Evolutionary conservation across 148 eudicot genomes (phyloP).

Genomic region (Silene latifolia): DNA sequence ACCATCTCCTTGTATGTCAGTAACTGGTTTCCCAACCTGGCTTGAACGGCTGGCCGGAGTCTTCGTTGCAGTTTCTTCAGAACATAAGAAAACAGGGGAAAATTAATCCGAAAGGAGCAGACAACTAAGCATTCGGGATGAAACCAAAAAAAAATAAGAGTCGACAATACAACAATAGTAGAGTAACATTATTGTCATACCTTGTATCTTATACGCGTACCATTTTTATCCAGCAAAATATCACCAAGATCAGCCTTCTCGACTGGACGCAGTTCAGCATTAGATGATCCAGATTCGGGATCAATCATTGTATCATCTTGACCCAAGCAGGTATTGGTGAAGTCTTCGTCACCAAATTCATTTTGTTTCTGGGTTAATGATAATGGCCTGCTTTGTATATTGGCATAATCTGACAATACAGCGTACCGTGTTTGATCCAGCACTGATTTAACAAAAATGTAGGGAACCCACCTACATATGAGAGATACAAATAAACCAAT

Average conservation of each 20-base stretch:
- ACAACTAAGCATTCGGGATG: not conserved
- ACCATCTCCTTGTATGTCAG: conserved; percentile 52
- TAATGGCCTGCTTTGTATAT: conserved; percentile 34
- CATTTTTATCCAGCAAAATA: conserved; percentile 50
- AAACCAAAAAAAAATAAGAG: not conserved
- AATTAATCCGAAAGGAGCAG: not conserved
- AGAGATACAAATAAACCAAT: not conserved
- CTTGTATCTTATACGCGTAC: conserved; percentile 52
- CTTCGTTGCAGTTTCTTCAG: conserved; percentile 54
- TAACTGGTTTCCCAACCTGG: conserved; percentile 47
- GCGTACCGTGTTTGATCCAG: conserved; percentile 64
- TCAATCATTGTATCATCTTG: conserved; percentile 44
- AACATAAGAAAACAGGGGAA: not conserved
- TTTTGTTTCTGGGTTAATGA: conserved; percentile 33
- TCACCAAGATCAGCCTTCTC: conserved; percentile 44
- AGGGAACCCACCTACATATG: conserved; percentile 68
- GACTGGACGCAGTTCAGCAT: conserved; percentile 28
- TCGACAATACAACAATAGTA: too few species aligned
- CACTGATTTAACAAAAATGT: conserved; percentile 50
- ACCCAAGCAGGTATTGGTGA: conserved; percentile 45
- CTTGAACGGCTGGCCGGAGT: conserved; percentile 33
- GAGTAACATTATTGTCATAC: conserved; percentile 21
- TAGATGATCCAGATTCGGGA: too few species aligned
- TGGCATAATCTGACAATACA: conserved; percentile 56
- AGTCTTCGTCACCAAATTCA: conserved; percentile 47